A percentile compares a stretch with the other conserved stretches of the same genome.
Evolutionary conservation across 2,329 filamentous ascomycete genomes (phyloP).

Genomic region (Penicillium decumbens): DNA sequence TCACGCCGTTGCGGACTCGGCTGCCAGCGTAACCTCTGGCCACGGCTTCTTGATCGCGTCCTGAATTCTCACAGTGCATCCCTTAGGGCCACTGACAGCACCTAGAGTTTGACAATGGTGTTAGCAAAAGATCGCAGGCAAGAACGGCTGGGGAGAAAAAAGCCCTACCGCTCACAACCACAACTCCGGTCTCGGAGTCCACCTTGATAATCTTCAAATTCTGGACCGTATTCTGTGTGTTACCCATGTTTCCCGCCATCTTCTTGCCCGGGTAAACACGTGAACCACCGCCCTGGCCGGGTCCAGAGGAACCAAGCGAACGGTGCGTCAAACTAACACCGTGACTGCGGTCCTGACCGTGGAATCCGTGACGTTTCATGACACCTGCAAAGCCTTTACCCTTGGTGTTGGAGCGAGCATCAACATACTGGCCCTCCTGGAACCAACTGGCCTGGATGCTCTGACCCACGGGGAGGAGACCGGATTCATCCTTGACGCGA

Average conservation of each 20-base stretch:
- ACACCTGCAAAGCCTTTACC: slow-evolving; percentile 95
- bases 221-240: slow-evolving; percentile 80
- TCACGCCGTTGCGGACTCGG: slow-evolving; percentile 18
- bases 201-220: slow-evolving; percentile 86
- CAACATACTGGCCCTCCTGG: slow-evolving; percentile 81
- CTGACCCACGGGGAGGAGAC: slow-evolving; percentile 70
- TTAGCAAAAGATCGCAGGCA: slow-evolving; percentile 8
- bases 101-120: slow-evolving; percentile 37
- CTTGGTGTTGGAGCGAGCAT: slow-evolving; percentile 71
- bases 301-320: slow-evolving; percentile 83
- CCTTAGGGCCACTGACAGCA: slow-evolving; percentile 80
- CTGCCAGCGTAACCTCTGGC: slow-evolving; percentile 47
- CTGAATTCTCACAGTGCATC: slow-evolving; percentile 75
- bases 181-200: slow-evolving; percentile 77
- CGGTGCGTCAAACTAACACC: slow-evolving; percentile 94
- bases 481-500: slow-evolving; percentile 67
- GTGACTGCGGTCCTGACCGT: slow-evolving; percentile 84
- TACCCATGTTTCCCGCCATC: slow-evolving; percentile 96
- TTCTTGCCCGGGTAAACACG: slow-evolving; percentile 93
- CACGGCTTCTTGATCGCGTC: slow-evolving; percentile 86
- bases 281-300: slow-evolving; percentile 85
- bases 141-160: not conserved
- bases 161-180: slow-evolving; percentile 72
- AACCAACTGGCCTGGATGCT: slow-evolving; percentile 86
- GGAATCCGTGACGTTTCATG: slow-evolving; percentile 94